phyloP scores from a whole-genome alignment of 768 basidiomycete species.

The Cystobasidium ongulense region DNA sequence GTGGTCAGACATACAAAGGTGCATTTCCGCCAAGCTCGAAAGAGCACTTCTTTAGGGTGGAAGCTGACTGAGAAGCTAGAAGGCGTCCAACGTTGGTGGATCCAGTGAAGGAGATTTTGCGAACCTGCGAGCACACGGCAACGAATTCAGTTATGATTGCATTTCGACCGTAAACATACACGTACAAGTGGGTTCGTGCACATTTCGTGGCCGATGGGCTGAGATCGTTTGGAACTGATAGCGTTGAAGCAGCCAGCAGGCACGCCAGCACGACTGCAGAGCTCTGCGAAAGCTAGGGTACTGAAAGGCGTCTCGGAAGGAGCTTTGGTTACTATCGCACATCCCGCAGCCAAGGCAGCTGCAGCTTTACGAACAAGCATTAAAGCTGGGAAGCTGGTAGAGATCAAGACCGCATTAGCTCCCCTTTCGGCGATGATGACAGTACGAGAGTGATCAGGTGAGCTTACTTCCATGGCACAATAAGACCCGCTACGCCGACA shows the following conservation, averaged over 20 bases:
- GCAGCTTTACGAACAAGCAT: constrained; percentile 75
- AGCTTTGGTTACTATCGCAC: constrained; percentile 85
- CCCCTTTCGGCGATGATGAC: constrained; percentile 15
- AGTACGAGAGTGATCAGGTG: constrained; percentile 39
- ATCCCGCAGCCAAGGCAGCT: constrained; percentile 88
- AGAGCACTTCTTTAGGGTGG: constrained; percentile 45
- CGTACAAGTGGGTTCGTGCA: constrained; percentile 76
- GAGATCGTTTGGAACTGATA: constrained; percentile 76
- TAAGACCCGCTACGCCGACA: constrained; percentile 40
- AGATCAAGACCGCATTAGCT: not conserved
- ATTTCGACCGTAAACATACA: constrained; percentile 55
- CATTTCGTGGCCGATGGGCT: constrained; percentile 83
- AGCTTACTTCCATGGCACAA: constrained; percentile 53
- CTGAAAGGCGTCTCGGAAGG: constrained; percentile 92
- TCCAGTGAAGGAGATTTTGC: constrained; percentile 48
- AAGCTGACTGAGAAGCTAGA: constrained; percentile 44
- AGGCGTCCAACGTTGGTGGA: constrained; percentile 46
- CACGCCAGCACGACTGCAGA: constrained; percentile 78
- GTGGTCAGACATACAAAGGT: constrained; percentile 52
- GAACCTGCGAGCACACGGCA: not conserved
- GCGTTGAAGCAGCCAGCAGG: constrained; percentile 93
- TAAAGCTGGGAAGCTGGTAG: not conserved
- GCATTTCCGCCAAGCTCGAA: constrained; percentile 86
- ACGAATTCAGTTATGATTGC: not conserved
- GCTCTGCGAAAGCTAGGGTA: constrained; percentile 79